Percentiles rank a stretch among this genome's conserved stretches.
Conservation (phyloP, 768 basidiomycete genomes). For the Collybia sordida region DNA sequence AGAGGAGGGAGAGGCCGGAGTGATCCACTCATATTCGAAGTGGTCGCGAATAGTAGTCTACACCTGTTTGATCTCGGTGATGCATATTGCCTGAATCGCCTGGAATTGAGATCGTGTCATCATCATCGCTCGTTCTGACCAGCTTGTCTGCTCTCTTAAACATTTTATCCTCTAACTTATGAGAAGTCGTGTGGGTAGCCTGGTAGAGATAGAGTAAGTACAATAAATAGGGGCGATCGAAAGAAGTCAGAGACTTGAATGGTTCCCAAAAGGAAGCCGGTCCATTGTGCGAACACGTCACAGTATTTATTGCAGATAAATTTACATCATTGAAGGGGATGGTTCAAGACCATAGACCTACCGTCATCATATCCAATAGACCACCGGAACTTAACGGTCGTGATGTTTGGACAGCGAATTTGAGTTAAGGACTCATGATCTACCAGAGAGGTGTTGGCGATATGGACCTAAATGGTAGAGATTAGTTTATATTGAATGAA, state of each 20-base stretch:
- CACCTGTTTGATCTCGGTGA: constrained; percentile 43
- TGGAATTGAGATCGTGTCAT: constrained; percentile 83
- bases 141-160: no score
- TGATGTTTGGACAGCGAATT: no score
- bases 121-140: no score
- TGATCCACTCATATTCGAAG: constrained; percentile 40
- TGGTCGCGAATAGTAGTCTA: constrained; percentile 47
- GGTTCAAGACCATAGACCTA: constrained; percentile 24
- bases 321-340: constrained; percentile 39
- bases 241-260: constrained; percentile 78
- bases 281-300: constrained; percentile 66
- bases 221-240: neutral
- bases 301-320: constrained; percentile 35
- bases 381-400: no score
- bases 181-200: no score
- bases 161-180: no score
- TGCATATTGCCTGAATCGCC: constrained; percentile 66
- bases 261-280: constrained; percentile 68
- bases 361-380: no score
- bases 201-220: no score
- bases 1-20: constrained; percentile 57
- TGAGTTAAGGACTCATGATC: no score
- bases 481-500: neutral
- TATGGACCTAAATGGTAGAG: no score
- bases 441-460: no score